Evolutionary conservation across 306 rosid genomes (phyloP).

Genomic region (Pyrus communis): DNA sequence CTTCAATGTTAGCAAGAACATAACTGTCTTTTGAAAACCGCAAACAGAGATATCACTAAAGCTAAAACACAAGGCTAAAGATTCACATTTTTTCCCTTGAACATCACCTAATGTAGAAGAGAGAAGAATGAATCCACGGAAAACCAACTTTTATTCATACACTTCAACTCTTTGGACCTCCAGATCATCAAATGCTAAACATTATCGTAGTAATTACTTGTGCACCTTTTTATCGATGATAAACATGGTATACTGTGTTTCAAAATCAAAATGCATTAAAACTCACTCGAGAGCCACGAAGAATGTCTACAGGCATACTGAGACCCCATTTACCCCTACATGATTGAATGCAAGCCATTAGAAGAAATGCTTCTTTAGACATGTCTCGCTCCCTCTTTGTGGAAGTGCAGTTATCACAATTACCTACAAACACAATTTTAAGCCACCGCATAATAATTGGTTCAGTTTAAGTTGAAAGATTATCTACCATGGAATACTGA

Average conservation of each 20-base stretch:
- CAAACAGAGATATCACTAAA: neutral
- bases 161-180: neutral
- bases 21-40: neutral
- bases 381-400: constrained; percentile 60
- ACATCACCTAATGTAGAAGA: neutral
- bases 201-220: neutral
- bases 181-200: neutral
- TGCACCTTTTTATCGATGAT: neutral
- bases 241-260: neutral
- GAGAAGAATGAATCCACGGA: neutral
- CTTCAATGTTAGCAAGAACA: neutral
- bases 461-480: neutral
- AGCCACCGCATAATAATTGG: constrained; percentile 9
- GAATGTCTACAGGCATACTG: constrained; percentile 75
- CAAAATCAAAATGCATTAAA: constrained; percentile 15
- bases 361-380: constrained; percentile 84
- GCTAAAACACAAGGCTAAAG: neutral
- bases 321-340: constrained; percentile 68
- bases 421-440: constrained; percentile 41
- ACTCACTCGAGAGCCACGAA: constrained; percentile 90
- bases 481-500: neutral
- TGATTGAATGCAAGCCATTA: constrained; percentile 78
- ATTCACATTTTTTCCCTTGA: neutral
- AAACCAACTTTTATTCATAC: neutral
- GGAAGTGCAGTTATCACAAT: constrained; percentile 74